A percentile compares a stretch with the other conserved stretches of the same genome.
phyloP scores from a whole-genome alignment of 371 early-diverging fungal species.

The Umbelopsis sp. region DNA sequence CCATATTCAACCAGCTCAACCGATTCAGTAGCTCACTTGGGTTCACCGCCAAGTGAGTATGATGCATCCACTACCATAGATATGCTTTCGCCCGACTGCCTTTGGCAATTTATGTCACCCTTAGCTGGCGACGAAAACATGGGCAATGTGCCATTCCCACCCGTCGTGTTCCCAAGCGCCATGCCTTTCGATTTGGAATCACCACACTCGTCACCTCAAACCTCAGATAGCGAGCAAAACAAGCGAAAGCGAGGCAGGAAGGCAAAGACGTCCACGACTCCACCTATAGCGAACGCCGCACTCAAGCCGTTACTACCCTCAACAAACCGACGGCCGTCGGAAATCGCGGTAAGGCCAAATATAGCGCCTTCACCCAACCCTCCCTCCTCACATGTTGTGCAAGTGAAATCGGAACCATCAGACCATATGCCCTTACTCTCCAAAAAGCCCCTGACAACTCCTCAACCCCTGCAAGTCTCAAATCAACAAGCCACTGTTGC shows the following conservation, averaged over 20 bases:
- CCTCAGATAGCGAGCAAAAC: conserved; percentile 34
- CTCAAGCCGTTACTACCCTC: conserved; percentile 15
- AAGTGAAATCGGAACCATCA: conserved; percentile 10
- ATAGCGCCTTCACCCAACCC: conserved; percentile 19
- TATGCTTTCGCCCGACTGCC: conserved; percentile 3
- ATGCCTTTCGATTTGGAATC: neutral
- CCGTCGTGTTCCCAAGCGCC: neutral
- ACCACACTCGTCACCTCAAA: neutral
- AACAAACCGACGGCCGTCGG: conserved; percentile 21
- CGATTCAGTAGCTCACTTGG: conserved; percentile 9
- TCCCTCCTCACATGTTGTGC: conserved; percentile 14
- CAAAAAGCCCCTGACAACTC: neutral
- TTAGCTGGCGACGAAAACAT: neutral
- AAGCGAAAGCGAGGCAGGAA: conserved; percentile 51
- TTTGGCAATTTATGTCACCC: conserved; percentile 13
- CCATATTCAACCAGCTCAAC: conserved; percentile 13
- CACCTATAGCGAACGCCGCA: neutral
- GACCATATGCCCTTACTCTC: neutral
- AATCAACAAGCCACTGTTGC: conserved; percentile 39
- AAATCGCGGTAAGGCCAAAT: conserved; percentile 17
- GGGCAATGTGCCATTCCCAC: neutral
- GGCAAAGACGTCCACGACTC: conserved; percentile 23
- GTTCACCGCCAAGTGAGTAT: neutral
- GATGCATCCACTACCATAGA: conserved; percentile 1
- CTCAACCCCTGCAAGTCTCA: conserved; percentile 23